Conservation (phyloP, 192 early-diverging fungal genomes). For the Linnemannia zychae region DNA sequence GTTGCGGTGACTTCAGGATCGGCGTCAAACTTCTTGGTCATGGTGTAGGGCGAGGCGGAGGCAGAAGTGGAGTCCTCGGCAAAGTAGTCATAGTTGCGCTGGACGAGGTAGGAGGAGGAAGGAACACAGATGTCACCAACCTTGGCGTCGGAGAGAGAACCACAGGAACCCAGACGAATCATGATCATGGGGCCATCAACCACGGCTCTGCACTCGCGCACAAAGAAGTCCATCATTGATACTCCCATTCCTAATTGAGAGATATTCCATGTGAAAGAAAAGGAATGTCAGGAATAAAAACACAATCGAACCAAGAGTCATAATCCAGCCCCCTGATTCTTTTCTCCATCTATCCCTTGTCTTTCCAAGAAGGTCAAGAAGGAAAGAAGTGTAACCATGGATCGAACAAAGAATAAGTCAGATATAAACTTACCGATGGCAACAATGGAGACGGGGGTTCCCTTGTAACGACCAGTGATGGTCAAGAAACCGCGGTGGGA, state of each 20-base stretch:
- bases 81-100: slow-evolving; percentile 86
- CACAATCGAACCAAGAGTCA: not conserved
- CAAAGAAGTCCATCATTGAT: slow-evolving; percentile 93
- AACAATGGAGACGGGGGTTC: slow-evolving; percentile 83
- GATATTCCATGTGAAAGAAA: not conserved
- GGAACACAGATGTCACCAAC: slow-evolving; percentile 82
- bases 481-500: slow-evolving; percentile 88
- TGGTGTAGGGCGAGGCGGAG: slow-evolving; percentile 65
- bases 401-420: not conserved
- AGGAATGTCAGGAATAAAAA: not conserved
- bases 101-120: slow-evolving; percentile 70
- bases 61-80: slow-evolving; percentile 25
- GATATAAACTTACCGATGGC: slow-evolving; percentile 69
- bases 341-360: too few species aligned
- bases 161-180: slow-evolving; percentile 90
- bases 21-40: slow-evolving; percentile 72
- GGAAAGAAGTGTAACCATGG: not conserved
- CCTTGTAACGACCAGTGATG: slow-evolving; percentile 85
- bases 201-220: slow-evolving; percentile 87
- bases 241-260: slow-evolving; percentile 70
- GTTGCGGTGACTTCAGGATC: slow-evolving; percentile 67
- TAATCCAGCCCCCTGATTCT: not conserved
- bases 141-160: slow-evolving; percentile 70
- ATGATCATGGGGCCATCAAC: slow-evolving; percentile 83
- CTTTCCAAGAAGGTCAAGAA: not conserved